These are phyloP conservation scores for Claviceps paspali DNA, from an alignment of 2,329 filamentous ascomycete species.

Conservation along the genomic window DNA sequence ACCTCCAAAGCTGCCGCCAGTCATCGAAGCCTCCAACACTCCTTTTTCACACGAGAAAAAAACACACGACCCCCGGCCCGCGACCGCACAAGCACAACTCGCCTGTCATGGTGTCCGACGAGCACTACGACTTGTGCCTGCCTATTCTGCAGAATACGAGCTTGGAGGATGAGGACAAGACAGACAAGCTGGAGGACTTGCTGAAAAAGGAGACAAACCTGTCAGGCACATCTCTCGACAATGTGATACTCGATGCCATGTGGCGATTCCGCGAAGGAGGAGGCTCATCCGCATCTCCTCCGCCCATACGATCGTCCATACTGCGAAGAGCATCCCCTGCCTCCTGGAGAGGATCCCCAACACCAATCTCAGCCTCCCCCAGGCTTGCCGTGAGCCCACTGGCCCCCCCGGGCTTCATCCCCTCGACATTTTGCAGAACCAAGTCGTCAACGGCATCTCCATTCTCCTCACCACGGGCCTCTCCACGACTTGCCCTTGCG, in stretches of 20 bases:
- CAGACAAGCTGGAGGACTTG: conserved; percentile 76
- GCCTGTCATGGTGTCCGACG: conserved; percentile 70
- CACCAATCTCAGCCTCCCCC: conserved; percentile 70
- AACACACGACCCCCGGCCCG: neutral
- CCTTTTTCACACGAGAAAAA: no score
- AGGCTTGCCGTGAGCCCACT: conserved; percentile 70
- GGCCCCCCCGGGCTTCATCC: conserved; percentile 69
- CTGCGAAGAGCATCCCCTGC: conserved; percentile 84
- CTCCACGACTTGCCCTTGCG: conserved; percentile 76
- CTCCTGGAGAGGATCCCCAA: conserved; percentile 75
- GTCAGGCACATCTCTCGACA: conserved; percentile 65
- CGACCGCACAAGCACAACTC: neutral
- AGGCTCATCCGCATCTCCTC: conserved; percentile 54
- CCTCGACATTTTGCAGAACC: conserved; percentile 56
- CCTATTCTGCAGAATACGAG: conserved; percentile 69
- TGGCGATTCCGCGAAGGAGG: conserved; percentile 68
- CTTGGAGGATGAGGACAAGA: conserved; percentile 89
- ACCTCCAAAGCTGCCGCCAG: neutral
- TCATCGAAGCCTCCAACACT: neutral
- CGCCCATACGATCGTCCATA: conserved; percentile 74
- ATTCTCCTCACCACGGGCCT: conserved; percentile 86
- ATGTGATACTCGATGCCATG: conserved; percentile 76
- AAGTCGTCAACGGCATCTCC: conserved; percentile 73
- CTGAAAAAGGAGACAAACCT: conserved; percentile 65
- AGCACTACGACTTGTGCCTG: conserved; percentile 81